Evolutionary conservation across 176 grass and related monocot species (phyloP).

Genomic region (Urochloa ruziziensis): DNA sequence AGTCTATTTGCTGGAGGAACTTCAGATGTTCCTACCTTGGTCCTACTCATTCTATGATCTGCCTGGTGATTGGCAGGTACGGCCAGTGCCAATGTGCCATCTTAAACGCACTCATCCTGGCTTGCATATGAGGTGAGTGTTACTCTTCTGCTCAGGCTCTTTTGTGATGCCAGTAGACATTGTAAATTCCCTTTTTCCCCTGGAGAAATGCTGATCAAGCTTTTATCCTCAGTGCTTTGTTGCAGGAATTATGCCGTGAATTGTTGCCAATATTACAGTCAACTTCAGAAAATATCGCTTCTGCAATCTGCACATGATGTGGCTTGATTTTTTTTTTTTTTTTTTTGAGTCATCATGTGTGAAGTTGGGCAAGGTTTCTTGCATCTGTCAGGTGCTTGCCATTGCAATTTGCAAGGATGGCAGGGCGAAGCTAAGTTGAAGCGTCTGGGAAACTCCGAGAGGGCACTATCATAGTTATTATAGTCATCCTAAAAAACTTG

Average conservation of each 20-base stretch:
- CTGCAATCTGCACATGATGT: neutral
- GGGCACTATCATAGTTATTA: neutral
- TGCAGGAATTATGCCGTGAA: neutral
- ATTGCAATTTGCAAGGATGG: neutral
- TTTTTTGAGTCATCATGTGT: neutral
- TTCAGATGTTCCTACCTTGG: neutral
- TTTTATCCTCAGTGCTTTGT: neutral
- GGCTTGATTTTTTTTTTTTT: too few species aligned
- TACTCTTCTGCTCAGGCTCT: neutral
- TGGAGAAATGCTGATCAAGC: neutral
- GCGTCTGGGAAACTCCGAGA: neutral
- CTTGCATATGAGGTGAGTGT: neutral
- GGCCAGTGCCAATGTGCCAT: neutral
- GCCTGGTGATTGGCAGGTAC: neutral
- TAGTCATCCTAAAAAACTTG: neutral
- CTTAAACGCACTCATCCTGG: neutral
- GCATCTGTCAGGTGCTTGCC: neutral
- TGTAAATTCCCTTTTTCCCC: neutral
- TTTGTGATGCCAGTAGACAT: neutral
- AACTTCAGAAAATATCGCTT: neutral
- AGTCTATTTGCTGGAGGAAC: neutral
- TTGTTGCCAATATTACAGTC: neutral
- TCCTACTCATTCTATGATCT: neutral
- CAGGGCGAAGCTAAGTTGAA: neutral
- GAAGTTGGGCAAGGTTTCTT: neutral